Conservation (phyloP, 441 rosid genomes). For the Erysimum pusillum region DNA sequence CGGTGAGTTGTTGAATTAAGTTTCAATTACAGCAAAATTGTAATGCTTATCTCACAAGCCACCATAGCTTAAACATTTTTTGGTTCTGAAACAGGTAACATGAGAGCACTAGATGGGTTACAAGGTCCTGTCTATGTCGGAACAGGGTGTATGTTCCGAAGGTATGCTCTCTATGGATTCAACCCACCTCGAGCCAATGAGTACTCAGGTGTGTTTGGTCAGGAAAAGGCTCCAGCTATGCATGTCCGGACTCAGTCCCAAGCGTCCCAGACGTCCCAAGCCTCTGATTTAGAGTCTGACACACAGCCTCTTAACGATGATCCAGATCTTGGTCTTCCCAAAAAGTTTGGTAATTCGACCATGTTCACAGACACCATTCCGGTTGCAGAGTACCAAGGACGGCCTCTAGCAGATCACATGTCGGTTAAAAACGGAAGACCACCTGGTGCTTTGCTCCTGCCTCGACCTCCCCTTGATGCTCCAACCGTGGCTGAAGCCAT, state of each 20-base stretch:
- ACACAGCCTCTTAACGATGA: slow-evolving; percentile 67
- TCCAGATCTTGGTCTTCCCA: slow-evolving; percentile 77
- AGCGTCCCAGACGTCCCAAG: slow-evolving; percentile 41
- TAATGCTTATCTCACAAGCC: slow-evolving; percentile 23
- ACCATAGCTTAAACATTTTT: slow-evolving; percentile 16
- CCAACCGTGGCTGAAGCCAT: slow-evolving; percentile 95
- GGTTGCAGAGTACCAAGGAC: slow-evolving; percentile 84
- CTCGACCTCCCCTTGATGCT: slow-evolving; percentile 89
- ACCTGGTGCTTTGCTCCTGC: slow-evolving; percentile 79
- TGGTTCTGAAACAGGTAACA: slow-evolving; percentile 66
- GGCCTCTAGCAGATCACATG: slow-evolving; percentile 89
- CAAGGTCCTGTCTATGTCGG: slow-evolving; percentile 95
- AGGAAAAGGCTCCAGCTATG: slow-evolving; percentile 56
- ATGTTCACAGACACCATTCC: slow-evolving; percentile 78
- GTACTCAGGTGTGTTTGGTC: slow-evolving; percentile 74
- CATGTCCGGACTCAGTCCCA: slow-evolving; percentile 44
- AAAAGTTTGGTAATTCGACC: slow-evolving; percentile 76
- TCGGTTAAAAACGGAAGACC: slow-evolving; percentile 90
- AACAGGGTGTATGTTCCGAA: slow-evolving; percentile 91
- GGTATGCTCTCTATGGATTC: slow-evolving; percentile 87
- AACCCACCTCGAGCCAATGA: slow-evolving; percentile 88
- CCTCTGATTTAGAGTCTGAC: slow-evolving; percentile 61
- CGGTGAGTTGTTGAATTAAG: slow-evolving; percentile 52
- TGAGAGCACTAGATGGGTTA: slow-evolving; percentile 92
- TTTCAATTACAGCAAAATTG: background rate